A percentile compares a stretch with the other conserved stretches of the same genome.
phyloP scores from a whole-genome alignment of 179 eudicot genomes.

The Carnegiea gigantea region DNA sequence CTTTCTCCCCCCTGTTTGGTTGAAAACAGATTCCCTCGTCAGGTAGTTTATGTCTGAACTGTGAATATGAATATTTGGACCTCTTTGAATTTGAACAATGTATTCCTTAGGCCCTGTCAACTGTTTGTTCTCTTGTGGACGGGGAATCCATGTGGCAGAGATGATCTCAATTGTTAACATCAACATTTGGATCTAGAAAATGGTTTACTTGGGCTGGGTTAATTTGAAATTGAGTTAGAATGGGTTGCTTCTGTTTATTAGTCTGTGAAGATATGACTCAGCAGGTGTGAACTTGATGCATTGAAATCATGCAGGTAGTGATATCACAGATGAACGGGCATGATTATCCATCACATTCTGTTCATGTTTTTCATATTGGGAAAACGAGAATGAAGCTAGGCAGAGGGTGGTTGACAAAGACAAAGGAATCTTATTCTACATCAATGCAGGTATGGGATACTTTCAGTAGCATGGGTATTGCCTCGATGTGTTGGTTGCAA shows the following conservation, averaged over 20 bases:
- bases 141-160: too few relatives aligned
- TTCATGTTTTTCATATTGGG: slow-evolving; percentile 77
- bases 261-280: neutral
- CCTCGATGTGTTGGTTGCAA: neutral
- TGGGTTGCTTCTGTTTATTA: neutral
- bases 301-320: slow-evolving; percentile 58
- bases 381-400: slow-evolving; percentile 80
- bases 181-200: too few relatives aligned
- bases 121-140: too few relatives aligned
- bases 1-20: too few relatives aligned
- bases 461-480: neutral
- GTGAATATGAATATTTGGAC: too few relatives aligned
- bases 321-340: slow-evolving; percentile 87
- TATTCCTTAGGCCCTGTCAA: too few relatives aligned
- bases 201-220: too few relatives aligned
- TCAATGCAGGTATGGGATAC: slow-evolving; percentile 74
- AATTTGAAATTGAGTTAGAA: neutral
- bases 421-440: slow-evolving; percentile 73
- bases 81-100: neutral
- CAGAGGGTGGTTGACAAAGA: slow-evolving; percentile 79
- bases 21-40: too few relatives aligned
- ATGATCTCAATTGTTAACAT: too few relatives aligned
- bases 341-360: slow-evolving; percentile 66
- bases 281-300: neutral
- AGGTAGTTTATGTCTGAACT: too few relatives aligned